Percentiles rank a stretch among this genome's conserved stretches.
phyloP scores from a whole-genome alignment of 257 asterid species.

The Scutellaria baicalensis region DNA sequence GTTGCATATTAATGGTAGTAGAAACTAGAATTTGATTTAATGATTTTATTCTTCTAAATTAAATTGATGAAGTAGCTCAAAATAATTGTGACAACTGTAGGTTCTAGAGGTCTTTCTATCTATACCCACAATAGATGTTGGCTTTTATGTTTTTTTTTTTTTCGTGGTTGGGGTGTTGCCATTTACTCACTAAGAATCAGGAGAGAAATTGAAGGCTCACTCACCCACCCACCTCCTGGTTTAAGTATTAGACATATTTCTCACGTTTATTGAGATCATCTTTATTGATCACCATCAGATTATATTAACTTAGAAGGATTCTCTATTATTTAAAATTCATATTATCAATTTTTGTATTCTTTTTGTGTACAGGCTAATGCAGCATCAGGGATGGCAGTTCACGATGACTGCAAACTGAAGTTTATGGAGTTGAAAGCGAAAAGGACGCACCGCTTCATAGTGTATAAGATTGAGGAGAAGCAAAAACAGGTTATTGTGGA shows the following conservation, averaged over 20 bases:
- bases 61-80: background rate
- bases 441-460: constrained; percentile 33
- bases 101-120: background rate
- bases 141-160: background rate
- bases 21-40: no score
- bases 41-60: background rate
- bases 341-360: background rate
- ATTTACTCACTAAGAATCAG: background rate
- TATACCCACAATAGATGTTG: background rate
- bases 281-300: background rate
- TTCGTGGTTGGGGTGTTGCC: background rate
- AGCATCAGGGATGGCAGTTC: constrained; percentile 40
- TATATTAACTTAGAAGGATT: background rate
- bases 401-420: constrained; percentile 37
- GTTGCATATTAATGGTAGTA: background rate
- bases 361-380: constrained; percentile 24
- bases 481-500: constrained; percentile 26
- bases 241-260: no score
- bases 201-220: background rate
- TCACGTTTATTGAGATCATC: background rate
- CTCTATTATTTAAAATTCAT: background rate
- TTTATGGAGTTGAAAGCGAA: constrained; percentile 32
- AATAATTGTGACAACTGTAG: background rate
- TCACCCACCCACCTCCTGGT: background rate
- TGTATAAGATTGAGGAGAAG: constrained; percentile 39